A percentile compares a stretch with the other conserved stretches of the same genome.
These are phyloP conservation scores for Mycena polygramma DNA, from an alignment of 768 basidiomycete species.

Conservation along the genomic window DNA sequence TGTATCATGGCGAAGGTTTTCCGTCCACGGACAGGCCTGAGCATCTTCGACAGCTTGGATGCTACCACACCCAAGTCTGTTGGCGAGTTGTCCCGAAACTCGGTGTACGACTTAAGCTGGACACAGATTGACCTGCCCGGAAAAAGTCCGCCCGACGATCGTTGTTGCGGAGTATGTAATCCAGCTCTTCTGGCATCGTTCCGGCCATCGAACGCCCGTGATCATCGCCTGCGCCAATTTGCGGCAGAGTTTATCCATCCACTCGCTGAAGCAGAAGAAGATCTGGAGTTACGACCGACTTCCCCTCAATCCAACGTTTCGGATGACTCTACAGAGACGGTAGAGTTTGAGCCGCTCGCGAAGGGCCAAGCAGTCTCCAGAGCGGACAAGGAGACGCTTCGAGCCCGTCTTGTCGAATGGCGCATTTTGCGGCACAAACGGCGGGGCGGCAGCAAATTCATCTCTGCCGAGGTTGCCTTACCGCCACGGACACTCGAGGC, in stretches of 20 bases:
- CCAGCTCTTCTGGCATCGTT: background rate
- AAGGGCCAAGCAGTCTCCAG: slow-evolving; percentile 3
- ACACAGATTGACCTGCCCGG: slow-evolving; percentile 15
- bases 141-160: slow-evolving; percentile 10
- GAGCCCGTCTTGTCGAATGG: background rate
- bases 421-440: slow-evolving; percentile 6
- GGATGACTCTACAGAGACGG: background rate
- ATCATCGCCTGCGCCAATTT: slow-evolving; percentile 27
- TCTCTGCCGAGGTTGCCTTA: slow-evolving; percentile 1
- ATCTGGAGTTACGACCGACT: background rate
- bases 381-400: slow-evolving; percentile 2
- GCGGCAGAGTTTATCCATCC: slow-evolving; percentile 17
- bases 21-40: slow-evolving; percentile 28
- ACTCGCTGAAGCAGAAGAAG: background rate
- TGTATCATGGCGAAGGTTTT: slow-evolving; percentile 19
- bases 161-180: slow-evolving; percentile 30
- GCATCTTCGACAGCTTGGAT: slow-evolving; percentile 8
- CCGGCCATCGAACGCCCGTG: slow-evolving; percentile 14
- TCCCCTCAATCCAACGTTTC: slow-evolving; percentile 8
- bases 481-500: slow-evolving; percentile 8
- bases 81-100: slow-evolving; percentile 21
- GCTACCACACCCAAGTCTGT: background rate
- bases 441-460: slow-evolving; percentile 17
- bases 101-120: slow-evolving; percentile 21
- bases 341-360: slow-evolving; percentile 1